A percentile compares a stretch with the other conserved stretches of the same genome.
phyloP scores from a whole-genome alignment of 768 basidiomycete genomes.

The Boletus coccyginus region DNA sequence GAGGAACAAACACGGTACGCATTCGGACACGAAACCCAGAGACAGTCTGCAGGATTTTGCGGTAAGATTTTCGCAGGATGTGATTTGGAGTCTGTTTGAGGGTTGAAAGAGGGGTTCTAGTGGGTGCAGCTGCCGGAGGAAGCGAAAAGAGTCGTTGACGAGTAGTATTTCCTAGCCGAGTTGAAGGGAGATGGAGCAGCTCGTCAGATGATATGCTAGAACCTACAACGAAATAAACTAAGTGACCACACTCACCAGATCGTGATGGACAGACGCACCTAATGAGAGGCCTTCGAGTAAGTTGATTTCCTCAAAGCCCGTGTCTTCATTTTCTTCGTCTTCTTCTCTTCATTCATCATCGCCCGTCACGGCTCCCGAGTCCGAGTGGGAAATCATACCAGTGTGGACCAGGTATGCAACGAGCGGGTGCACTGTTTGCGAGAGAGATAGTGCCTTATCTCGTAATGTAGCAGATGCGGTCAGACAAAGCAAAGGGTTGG shows the following conservation, averaged over 20 bases:
- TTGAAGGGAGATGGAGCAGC: constrained; percentile 57
- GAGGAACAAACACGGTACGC: constrained; percentile 92
- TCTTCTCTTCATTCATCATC: constrained; percentile 22
- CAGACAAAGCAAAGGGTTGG: constrained; percentile 77
- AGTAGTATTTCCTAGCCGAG: constrained; percentile 65
- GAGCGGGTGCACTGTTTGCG: constrained; percentile 37
- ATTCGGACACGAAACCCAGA: constrained; percentile 89
- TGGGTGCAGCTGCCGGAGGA: constrained; percentile 44
- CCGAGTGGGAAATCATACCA: constrained; percentile 15
- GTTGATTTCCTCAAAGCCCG: constrained; percentile 66
- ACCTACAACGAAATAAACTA: constrained; percentile 30
- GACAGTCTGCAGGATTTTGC: constrained; percentile 72
- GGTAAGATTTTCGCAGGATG: constrained; percentile 82
- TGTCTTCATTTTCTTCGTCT: constrained; percentile 38
- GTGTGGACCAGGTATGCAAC: constrained; percentile 21
- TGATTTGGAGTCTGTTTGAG: constrained; percentile 50
- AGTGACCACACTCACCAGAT: neutral
- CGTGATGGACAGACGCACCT: constrained; percentile 40
- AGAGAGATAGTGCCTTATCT: constrained; percentile 61
- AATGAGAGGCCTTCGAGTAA: constrained; percentile 64
- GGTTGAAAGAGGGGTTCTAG: constrained; percentile 45
- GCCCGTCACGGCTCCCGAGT: neutral
- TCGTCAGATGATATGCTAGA: constrained; percentile 41
- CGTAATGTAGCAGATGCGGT: constrained; percentile 87
- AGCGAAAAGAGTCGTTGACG: constrained; percentile 68